phyloP scores from a whole-genome alignment of 140 eudicot species.

The Anethum foeniculum region DNA sequence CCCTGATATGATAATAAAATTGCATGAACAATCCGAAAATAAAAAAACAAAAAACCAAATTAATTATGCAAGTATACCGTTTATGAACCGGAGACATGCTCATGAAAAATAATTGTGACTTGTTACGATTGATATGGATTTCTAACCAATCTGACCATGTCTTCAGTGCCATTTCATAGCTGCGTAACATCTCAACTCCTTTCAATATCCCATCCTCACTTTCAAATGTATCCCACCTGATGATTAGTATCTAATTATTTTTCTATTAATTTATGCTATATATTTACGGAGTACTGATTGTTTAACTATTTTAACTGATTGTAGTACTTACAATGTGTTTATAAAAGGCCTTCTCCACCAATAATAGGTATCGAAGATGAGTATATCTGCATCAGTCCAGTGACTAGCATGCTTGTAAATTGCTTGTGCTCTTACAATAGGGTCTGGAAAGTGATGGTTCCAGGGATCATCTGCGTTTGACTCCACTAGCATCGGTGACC shows the following conservation, averaged over 20 bases:
- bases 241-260: neutral
- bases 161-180: slow-evolving; percentile 74
- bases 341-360: too few relatives aligned
- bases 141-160: slow-evolving; percentile 93
- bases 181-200: slow-evolving; percentile 52
- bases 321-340: too few relatives aligned
- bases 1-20: slow-evolving; percentile 28
- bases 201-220: slow-evolving; percentile 46
- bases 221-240: slow-evolving; percentile 84
- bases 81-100: slow-evolving; percentile 82
- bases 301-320: neutral
- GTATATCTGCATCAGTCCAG: too few relatives aligned
- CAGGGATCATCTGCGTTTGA: too few relatives aligned
- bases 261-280: neutral
- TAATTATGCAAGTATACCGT: slow-evolving; percentile 32
- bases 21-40: neutral
- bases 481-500: too few relatives aligned
- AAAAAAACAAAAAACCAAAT: neutral
- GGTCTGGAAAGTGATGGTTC: too few relatives aligned
- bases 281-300: too few relatives aligned
- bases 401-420: too few relatives aligned
- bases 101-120: slow-evolving; percentile 55
- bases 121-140: slow-evolving; percentile 61
- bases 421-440: too few relatives aligned
- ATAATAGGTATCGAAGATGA: too few relatives aligned